Percentiles rank a stretch among this genome's conserved stretches.
Evolutionary conservation across 371 early-diverging fungal genomes (phyloP).

Genomic region (Mucor saturninus): DNA sequence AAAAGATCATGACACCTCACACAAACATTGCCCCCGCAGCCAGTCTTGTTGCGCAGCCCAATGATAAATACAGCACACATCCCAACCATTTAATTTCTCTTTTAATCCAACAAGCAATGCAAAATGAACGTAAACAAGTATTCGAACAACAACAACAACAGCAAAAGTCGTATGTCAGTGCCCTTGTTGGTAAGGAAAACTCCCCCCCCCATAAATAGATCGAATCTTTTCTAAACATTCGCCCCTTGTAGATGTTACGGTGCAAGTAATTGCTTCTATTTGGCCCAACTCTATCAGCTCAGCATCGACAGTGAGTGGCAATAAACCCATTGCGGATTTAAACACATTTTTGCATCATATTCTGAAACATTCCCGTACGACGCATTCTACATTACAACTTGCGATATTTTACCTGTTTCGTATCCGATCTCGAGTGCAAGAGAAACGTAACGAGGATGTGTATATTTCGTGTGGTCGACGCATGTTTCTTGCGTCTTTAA

Average conservation of each 20-base stretch:
- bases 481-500: conserved; percentile 78
- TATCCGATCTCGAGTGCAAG: conserved; percentile 39
- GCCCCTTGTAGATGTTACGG: conserved; percentile 47
- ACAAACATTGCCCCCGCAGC: conserved; percentile 21
- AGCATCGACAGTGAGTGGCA: conserved; percentile 4
- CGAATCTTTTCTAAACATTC: background rate
- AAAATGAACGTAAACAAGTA: conserved; percentile 15
- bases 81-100: conserved; percentile 21
- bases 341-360: conserved; percentile 74
- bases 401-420: conserved; percentile 72
- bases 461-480: conserved; percentile 67
- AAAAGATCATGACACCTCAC: conserved; percentile 21
- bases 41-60: conserved; percentile 26
- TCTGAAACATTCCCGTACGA: conserved; percentile 71
- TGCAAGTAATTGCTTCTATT: conserved; percentile 60
- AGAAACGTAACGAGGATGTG: conserved; percentile 25
- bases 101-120: conserved; percentile 25
- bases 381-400: conserved; percentile 77
- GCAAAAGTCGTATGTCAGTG: conserved; percentile 40
- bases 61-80: conserved; percentile 22
- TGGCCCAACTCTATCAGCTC: conserved; percentile 46
- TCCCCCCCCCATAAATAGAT: background rate
- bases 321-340: conserved; percentile 55
- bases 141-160: conserved; percentile 24
- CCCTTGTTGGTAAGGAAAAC: conserved; percentile 38